These are phyloP conservation scores for Pneumocystis murina DNA, from an alignment of 1,139 yeast genomes.

Conservation along the genomic window DNA sequence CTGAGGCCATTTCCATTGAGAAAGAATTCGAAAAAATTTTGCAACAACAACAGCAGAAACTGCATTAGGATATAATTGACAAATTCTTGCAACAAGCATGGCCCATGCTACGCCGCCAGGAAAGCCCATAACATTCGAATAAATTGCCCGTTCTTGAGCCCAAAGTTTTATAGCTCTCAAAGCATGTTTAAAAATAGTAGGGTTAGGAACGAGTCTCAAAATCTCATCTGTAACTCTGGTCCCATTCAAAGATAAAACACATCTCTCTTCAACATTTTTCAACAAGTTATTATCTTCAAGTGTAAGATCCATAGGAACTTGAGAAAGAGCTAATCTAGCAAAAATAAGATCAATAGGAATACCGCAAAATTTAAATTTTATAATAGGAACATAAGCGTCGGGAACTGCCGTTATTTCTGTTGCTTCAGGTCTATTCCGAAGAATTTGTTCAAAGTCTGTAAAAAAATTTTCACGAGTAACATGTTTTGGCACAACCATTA, in stretches of 20 bases:
- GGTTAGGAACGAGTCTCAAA: slow-evolving; percentile 74
- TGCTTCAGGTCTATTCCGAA: slow-evolving; percentile 58
- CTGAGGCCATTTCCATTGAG: slow-evolving; percentile 97
- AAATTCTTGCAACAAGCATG: slow-evolving; percentile 89
- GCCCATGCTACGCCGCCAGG: slow-evolving; percentile 99
- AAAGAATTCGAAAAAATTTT: slow-evolving; percentile 70
- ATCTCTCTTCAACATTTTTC: slow-evolving; percentile 78
- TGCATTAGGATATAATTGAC: slow-evolving; percentile 92
- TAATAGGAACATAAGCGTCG: slow-evolving; percentile 92
- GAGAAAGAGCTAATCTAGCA: slow-evolving; percentile 67
- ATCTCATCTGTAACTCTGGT: slow-evolving; percentile 96
- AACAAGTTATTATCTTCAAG: slow-evolving; percentile 72
- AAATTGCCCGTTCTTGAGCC: slow-evolving; percentile 91
- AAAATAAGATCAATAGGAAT: slow-evolving; percentile 80
- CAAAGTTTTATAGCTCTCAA: slow-evolving; percentile 83
- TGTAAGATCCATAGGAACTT: slow-evolving; percentile 59
- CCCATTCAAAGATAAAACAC: slow-evolving; percentile 78
- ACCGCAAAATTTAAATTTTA: slow-evolving; percentile 73
- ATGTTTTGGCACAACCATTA: slow-evolving; percentile 91
- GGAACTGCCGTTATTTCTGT: slow-evolving; percentile 88
- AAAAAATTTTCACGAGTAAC: slow-evolving; percentile 85
- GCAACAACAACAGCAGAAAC: slow-evolving; percentile 81
- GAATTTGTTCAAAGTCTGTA: slow-evolving; percentile 51
- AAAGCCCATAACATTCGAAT: slow-evolving; percentile 88
- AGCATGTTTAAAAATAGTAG: slow-evolving; percentile 84